These are phyloP conservation scores for Monascus purpureus DNA, from an alignment of 495 filamentous ascomycete species.

Conservation along the genomic window DNA sequence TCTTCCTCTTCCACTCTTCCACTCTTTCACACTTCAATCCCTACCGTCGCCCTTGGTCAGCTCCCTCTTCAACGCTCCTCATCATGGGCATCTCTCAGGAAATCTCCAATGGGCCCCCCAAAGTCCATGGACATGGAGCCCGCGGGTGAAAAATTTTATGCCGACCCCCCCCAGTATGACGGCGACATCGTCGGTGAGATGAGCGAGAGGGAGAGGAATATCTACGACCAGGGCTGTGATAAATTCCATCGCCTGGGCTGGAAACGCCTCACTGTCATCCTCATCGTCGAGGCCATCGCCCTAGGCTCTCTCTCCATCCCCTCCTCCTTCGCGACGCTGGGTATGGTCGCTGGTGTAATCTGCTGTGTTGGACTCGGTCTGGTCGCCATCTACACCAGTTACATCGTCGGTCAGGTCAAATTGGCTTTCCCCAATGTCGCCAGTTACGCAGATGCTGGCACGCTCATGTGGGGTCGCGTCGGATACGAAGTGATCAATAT, in stretches of 20 bases:
- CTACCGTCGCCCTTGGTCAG: no score
- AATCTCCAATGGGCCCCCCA: no score
- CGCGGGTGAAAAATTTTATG: no score
- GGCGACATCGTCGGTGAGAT: constrained; percentile 1
- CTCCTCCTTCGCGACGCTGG: constrained; percentile 41
- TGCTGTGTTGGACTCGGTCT: constrained; percentile 44
- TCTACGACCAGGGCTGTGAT: constrained; percentile 1
- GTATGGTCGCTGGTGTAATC: constrained; percentile 41
- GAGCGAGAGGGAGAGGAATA: constrained; percentile 2
- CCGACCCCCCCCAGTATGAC: background rate
- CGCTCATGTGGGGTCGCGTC: constrained; percentile 41
- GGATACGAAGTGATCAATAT: constrained; percentile 45
- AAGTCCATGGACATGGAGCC: no score
- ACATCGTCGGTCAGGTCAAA: constrained; percentile 59
- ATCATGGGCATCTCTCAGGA: no score
- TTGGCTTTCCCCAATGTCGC: constrained; percentile 45
- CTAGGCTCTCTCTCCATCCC: constrained; percentile 47
- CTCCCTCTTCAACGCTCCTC: no score
- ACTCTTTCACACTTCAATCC: no score
- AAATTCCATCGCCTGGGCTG: constrained; percentile 21
- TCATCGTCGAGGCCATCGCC: constrained; percentile 52
- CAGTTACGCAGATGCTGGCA: constrained; percentile 51
- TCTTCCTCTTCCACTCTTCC: no score
- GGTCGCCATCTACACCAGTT: constrained; percentile 55
- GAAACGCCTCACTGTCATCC: constrained; percentile 21